phyloP scores from a whole-genome alignment of 2,329 filamentous ascomycete genomes.

The Xenosphaeropsis pyriputrescens region DNA sequence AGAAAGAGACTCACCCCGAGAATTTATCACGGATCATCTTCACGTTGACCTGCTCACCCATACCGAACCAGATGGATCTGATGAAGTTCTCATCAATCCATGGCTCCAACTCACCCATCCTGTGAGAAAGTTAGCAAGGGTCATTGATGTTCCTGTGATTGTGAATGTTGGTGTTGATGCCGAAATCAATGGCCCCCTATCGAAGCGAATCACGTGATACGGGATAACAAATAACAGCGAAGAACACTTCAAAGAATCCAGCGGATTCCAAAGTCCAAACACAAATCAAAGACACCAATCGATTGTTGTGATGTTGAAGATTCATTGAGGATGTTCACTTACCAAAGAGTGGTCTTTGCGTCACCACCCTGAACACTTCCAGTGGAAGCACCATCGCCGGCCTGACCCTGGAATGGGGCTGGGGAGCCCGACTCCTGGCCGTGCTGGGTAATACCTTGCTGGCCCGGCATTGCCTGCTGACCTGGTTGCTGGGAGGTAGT shows the following conservation, averaged over 20 bases:
- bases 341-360: constrained; percentile 41
- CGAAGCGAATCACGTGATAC: no score
- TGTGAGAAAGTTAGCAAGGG: constrained; percentile 20
- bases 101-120: constrained; percentile 98
- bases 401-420: constrained; percentile 30
- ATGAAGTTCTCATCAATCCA: constrained; percentile 99
- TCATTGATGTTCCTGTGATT: no score
- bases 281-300: no score
- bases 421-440: constrained; percentile 46
- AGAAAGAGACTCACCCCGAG: constrained; percentile 56
- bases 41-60: constrained; percentile 90
- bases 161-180: no score
- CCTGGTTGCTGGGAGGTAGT: constrained; percentile 4
- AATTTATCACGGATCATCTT: constrained; percentile 99
- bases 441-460: constrained; percentile 35
- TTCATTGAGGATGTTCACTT: constrained; percentile 10
- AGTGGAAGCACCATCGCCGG: constrained; percentile 15
- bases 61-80: constrained; percentile 78
- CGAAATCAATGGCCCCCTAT: no score
- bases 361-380: constrained; percentile 29
- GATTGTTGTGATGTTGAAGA: no score
- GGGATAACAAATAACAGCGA: no score
- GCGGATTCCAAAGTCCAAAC: no score
- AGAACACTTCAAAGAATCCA: no score
- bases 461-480: constrained; percentile 10